These are phyloP conservation scores for Tylopilus rubrobrunneus DNA, from an alignment of 768 basidiomycete genomes.

Conservation along the genomic window DNA sequence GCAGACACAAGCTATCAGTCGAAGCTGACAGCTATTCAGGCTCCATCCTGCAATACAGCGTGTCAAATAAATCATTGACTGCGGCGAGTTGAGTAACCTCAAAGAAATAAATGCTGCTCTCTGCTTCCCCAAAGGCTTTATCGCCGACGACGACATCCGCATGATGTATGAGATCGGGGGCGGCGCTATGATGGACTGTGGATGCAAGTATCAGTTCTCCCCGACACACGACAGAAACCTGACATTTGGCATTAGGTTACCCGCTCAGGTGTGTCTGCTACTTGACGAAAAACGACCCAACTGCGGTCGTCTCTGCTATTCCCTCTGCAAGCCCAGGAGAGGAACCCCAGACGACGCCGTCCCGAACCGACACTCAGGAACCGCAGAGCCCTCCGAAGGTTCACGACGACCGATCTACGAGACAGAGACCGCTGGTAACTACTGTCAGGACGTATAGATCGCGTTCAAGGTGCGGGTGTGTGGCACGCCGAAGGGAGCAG, in stretches of 20 bases:
- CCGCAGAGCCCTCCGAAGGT: constrained; percentile 3
- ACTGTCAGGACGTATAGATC: constrained; percentile 29
- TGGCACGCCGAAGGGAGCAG: neutral
- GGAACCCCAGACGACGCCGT: constrained; percentile 11
- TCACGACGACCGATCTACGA: constrained; percentile 25
- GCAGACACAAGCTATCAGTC: neutral
- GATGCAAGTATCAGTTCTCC: constrained; percentile 36
- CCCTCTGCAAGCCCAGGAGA: constrained; percentile 24
- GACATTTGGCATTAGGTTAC: constrained; percentile 37
- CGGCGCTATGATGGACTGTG: constrained; percentile 59
- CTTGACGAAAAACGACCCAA: constrained; percentile 41
- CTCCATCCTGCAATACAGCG: constrained; percentile 62
- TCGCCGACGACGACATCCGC: constrained; percentile 43
- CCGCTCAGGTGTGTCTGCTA: constrained; percentile 46
- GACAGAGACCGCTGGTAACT: constrained; percentile 29
- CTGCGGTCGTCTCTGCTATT: constrained; percentile 38
- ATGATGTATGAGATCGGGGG: constrained; percentile 53
- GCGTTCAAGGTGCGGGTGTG: constrained; percentile 29
- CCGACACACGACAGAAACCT: neutral
- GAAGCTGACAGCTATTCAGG: constrained; percentile 28
- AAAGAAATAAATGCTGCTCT: constrained; percentile 42
- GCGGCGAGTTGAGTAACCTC: constrained; percentile 51
- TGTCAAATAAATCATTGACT: constrained; percentile 50
- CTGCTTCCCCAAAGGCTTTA: constrained; percentile 32
- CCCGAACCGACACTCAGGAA: constrained; percentile 3